These are phyloP conservation scores for Mycena sanguinolenta DNA, from an alignment of 768 basidiomycete genomes.

Conservation along the genomic window DNA sequence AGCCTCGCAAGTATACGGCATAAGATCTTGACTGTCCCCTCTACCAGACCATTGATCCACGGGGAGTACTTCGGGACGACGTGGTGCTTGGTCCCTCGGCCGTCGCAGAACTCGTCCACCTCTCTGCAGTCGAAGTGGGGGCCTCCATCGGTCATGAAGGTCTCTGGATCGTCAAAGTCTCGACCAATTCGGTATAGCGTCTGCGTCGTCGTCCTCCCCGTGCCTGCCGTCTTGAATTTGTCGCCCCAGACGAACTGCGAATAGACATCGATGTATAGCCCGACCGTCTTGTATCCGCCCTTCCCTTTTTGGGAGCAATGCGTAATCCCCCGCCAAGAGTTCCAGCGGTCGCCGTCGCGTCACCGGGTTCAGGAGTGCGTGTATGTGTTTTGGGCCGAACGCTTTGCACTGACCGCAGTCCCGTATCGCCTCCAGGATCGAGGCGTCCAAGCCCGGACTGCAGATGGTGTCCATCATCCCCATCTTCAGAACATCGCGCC, in stretches of 20 bases:
- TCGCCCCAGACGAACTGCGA: background rate
- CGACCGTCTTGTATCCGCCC: background rate
- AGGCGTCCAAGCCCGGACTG: background rate
- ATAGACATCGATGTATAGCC: background rate
- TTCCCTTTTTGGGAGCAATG: background rate
- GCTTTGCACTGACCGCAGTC: background rate
- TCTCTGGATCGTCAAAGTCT: background rate
- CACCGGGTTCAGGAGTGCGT: background rate
- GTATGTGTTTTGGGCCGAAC: background rate
- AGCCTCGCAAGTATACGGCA: background rate
- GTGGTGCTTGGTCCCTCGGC: background rate
- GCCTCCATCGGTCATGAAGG: background rate
- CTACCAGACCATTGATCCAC: background rate
- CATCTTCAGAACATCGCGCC: conserved; percentile 38
- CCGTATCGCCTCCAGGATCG: background rate
- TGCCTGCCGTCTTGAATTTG: background rate
- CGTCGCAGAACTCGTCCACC: background rate
- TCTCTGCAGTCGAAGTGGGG: background rate
- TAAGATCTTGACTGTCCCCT: background rate
- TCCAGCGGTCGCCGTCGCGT: background rate
- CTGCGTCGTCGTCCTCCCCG: background rate
- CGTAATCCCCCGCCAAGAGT: background rate
- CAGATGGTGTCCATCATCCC: conserved; percentile 9
- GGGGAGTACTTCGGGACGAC: background rate
- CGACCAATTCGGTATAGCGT: background rate